Evolutionary conservation across 257 asterid species (phyloP).

Genomic region (Solanum raphanifolium): DNA sequence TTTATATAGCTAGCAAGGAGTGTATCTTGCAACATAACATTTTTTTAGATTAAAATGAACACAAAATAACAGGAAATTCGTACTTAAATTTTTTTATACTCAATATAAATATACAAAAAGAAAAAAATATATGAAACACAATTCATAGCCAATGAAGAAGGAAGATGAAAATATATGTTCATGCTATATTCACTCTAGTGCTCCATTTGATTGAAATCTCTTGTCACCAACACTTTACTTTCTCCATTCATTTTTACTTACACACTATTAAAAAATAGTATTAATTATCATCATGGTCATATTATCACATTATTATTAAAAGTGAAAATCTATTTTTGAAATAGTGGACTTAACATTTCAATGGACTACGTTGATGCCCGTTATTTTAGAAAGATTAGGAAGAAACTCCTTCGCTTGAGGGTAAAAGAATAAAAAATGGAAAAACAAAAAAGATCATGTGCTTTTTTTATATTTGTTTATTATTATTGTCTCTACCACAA

Average conservation of each 20-base stretch:
- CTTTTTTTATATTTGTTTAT: background rate
- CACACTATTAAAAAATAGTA: background rate
- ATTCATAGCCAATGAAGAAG: background rate
- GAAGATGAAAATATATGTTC: background rate
- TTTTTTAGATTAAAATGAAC: background rate
- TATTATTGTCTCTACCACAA: background rate
- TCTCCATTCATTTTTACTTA: background rate
- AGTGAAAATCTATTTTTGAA: background rate
- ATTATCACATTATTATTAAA: too few species aligned
- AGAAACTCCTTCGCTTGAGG: background rate
- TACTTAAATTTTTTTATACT: too few species aligned
- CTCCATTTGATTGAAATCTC: background rate
- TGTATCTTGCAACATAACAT: background rate
- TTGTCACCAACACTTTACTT: background rate
- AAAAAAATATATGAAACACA: background rate
- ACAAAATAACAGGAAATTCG: background rate
- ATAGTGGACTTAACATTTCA: background rate
- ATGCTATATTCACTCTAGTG: background rate
- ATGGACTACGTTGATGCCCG: too few species aligned
- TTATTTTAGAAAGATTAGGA: background rate
- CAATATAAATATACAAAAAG: background rate
- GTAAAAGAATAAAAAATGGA: too few species aligned
- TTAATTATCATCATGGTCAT: background rate
- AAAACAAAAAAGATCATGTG: background rate
- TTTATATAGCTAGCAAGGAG: background rate